Evolutionary conservation across 2,329 filamentous ascomycete genomes (phyloP).

Genomic region (Verticillium nubilum): DNA sequence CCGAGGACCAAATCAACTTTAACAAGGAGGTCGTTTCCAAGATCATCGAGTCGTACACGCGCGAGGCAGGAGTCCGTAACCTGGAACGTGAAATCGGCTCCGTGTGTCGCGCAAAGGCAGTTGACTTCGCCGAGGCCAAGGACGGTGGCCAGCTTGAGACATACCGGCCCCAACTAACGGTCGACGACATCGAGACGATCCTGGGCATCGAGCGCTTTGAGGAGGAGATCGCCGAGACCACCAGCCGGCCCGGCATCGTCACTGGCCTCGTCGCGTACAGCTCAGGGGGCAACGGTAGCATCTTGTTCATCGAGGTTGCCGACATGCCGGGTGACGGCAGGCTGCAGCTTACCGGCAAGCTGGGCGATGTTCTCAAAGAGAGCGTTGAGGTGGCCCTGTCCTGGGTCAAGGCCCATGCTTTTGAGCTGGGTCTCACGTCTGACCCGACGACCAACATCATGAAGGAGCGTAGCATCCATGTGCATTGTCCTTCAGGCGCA

Average conservation of each 20-base stretch:
- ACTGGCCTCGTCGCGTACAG: constrained; percentile 95
- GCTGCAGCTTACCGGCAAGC: constrained; percentile 91
- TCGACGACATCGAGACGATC: constrained; percentile 83
- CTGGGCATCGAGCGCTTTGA: constrained; percentile 91
- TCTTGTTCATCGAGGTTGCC: constrained; percentile 96
- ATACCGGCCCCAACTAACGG: constrained; percentile 69
- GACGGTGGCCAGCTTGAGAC: constrained; percentile 62
- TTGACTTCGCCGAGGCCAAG: constrained; percentile 87
- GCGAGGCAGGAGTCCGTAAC: constrained; percentile 92
- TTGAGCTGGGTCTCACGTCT: constrained; percentile 76
- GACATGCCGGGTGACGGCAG: constrained; percentile 92
- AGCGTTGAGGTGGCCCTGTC: constrained; percentile 92
- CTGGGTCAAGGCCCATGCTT: constrained; percentile 96
- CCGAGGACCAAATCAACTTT: constrained; percentile 64
- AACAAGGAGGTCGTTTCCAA: constrained; percentile 84
- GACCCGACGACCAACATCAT: constrained; percentile 87
- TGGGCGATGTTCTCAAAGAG: constrained; percentile 95
- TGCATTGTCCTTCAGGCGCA: constrained; percentile 91
- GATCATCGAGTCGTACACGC: constrained; percentile 93
- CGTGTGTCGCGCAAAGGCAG: constrained; percentile 90
- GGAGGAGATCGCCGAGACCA: constrained; percentile 89
- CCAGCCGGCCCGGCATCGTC: constrained; percentile 80
- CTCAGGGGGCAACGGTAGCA: constrained; percentile 87
- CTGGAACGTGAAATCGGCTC: constrained; percentile 92
- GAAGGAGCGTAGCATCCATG: constrained; percentile 89